phyloP scores from a whole-genome alignment of 2,329 filamentous ascomycete species.

The Aspergillus novofumigatus region DNA sequence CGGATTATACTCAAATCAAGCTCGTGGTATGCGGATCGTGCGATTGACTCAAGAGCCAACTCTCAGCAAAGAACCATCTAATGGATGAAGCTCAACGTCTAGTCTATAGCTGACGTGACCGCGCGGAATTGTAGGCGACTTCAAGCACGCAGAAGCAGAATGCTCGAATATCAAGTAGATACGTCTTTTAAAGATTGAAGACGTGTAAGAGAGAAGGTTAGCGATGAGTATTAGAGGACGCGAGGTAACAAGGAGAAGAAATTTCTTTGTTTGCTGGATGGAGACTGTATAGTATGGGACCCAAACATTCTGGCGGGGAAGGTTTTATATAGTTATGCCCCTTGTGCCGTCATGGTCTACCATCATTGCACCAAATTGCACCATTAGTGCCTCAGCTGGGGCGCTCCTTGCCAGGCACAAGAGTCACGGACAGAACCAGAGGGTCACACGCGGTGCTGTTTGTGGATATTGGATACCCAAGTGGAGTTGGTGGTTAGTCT shows the following conservation, averaged over 20 bases:
- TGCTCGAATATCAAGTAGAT: neutral
- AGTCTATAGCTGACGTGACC: neutral
- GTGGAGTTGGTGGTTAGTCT: neutral
- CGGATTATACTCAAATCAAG: neutral
- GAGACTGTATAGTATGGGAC: constrained; percentile 5
- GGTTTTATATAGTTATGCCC: constrained; percentile 17
- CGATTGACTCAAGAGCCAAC: constrained; percentile 6
- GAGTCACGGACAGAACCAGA: neutral
- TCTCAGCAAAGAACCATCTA: neutral
- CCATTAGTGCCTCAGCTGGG: neutral
- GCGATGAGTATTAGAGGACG: neutral
- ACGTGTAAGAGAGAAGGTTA: neutral
- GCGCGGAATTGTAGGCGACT: neutral
- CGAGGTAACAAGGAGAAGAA: neutral
- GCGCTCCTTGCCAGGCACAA: constrained; percentile 13
- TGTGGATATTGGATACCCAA: neutral
- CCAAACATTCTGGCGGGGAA: constrained; percentile 15
- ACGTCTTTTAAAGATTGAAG: neutral
- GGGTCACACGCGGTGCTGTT: constrained; percentile 14
- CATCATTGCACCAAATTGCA: constrained; percentile 13
- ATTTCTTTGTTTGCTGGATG: neutral
- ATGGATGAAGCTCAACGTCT: neutral
- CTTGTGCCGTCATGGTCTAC: constrained; percentile 9
- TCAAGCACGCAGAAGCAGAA: neutral
- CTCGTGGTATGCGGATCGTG: neutral